Percentiles rank a stretch among this genome's conserved stretches.
Conservation (phyloP, 192 early-diverging fungal genomes). For the Backusella westeae region DNA sequence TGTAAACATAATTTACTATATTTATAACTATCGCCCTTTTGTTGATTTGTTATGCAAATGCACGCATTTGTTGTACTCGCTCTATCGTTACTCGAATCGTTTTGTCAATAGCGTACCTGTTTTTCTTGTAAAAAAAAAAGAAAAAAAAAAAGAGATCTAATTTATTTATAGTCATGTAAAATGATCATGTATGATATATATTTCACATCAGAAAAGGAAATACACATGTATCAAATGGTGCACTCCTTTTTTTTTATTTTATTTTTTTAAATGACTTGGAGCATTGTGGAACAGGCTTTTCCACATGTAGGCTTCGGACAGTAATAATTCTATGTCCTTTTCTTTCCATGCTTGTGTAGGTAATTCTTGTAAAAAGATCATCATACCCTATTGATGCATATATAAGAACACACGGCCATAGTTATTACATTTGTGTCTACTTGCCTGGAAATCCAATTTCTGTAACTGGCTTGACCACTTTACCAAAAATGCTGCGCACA, state of each 20-base stretch:
- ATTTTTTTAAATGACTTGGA: conserved; percentile 72
- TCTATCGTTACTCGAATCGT: neutral
- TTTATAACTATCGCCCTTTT: neutral
- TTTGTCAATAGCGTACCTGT: too few relatives aligned
- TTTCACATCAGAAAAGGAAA: neutral
- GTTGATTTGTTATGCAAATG: too few relatives aligned
- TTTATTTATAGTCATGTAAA: neutral
- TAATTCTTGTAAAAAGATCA: conserved; percentile 90
- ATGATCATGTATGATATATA: neutral
- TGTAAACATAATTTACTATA: neutral
- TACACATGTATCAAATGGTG: neutral
- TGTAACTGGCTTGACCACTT: conserved; percentile 86
- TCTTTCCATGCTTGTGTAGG: conserved; percentile 86
- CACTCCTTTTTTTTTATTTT: neutral
- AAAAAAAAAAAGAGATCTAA: neutral
- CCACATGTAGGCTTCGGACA: conserved; percentile 97
- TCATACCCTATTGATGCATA: conserved; percentile 52
- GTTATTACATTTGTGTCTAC: neutral
- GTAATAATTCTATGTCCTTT: conserved; percentile 90
- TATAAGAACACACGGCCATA: neutral
- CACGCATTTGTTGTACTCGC: too few relatives aligned
- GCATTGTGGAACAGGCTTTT: conserved; percentile 93
- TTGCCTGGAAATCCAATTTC: conserved; percentile 82
- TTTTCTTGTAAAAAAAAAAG: neutral
- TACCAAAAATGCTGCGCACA: conserved; percentile 96